Base-by-base conservation (phyloP, 352 stramenopile genomes). In the Pythium oligandrum region DNA sequence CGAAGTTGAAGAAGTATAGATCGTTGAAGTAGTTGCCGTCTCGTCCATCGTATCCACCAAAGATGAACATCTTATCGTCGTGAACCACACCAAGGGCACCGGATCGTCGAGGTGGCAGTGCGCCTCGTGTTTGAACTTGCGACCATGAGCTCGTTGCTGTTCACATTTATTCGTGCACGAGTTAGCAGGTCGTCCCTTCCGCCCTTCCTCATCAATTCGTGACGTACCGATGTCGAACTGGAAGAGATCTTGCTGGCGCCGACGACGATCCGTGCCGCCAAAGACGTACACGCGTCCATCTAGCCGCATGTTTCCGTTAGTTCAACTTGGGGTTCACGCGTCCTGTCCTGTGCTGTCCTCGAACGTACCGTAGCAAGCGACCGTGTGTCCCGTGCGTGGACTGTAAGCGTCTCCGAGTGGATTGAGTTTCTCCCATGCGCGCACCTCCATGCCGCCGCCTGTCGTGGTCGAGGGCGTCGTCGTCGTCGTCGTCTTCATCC, bases 1-100 rank as follows among this genome's bases (percentile, higher is more conserved):
- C 78, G 55, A 95, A 91, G 70, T 94, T 86, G 57, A 93, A 93
- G 62, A 73, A 91, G 68, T 82, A 93, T 11, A 95, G 64, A 44
- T 95, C 86, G 55, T 93, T 93, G 63, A 92, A 95, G 60, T 94
- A 95, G 68, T 93, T 93, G 53, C 83, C 86, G 48, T 94, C 83
- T 35, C 86, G 83, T 33, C 86, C 86, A 51, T 95, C 83, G 65
- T 95, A 95, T n/a, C 86, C 86, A 34, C 86, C 86, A 54, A 95
- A 95, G 53, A 95, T 83, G 62, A 88, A 95, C 86, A 95, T 92
- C 54, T 85, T 70, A 58, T 78, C 85, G 17, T 88, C 73, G 30
- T 91, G 72, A 1, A 92, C 77, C 6, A 93, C 82, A 7, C 82
- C 83, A n/a, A 92, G 58, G 4, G 86, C 86, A 0, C 86, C 86